Conservation (phyloP, 345 rosid genomes). For the Cardamine resedifolia region DNA sequence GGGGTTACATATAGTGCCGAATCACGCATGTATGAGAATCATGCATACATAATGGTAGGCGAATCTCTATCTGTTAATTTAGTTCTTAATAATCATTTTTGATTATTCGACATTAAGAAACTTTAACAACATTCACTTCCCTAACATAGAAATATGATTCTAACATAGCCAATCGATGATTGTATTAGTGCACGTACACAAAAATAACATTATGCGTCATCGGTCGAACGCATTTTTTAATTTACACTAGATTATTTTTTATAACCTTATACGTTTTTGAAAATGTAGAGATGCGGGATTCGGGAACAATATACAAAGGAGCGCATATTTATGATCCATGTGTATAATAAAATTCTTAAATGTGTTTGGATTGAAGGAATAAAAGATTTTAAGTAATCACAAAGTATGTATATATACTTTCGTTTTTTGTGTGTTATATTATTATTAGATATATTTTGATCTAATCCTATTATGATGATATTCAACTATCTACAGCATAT, state of each 20-base stretch:
- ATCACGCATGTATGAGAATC: constrained; percentile 27
- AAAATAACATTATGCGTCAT: constrained; percentile 3
- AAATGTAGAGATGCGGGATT: neutral
- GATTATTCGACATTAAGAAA: constrained; percentile 12
- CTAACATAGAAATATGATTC: constrained; percentile 19
- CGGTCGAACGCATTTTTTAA: neutral
- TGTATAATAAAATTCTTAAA: neutral
- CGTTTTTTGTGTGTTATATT: too few relatives aligned
- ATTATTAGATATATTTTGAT: too few relatives aligned
- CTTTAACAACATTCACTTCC: constrained; percentile 15
- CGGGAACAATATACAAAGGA: constrained; percentile 2
- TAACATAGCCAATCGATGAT: constrained; percentile 17
- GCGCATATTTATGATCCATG: neutral
- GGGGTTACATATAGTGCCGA: constrained; percentile 18
- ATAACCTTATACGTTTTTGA: neutral
- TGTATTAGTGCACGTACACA: constrained; percentile 30
- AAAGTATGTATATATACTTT: too few relatives aligned
- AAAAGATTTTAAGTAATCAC: neutral
- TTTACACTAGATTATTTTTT: neutral
- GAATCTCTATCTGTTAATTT: constrained; percentile 22
- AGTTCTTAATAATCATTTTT: neutral
- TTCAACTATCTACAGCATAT: too few relatives aligned
- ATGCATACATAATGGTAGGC: constrained; percentile 21
- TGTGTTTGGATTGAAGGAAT: neutral
- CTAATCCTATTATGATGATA: too few relatives aligned